Base-by-base conservation (phyloP, 257 asterid species). In the Solanum gracilifrons region DNA sequence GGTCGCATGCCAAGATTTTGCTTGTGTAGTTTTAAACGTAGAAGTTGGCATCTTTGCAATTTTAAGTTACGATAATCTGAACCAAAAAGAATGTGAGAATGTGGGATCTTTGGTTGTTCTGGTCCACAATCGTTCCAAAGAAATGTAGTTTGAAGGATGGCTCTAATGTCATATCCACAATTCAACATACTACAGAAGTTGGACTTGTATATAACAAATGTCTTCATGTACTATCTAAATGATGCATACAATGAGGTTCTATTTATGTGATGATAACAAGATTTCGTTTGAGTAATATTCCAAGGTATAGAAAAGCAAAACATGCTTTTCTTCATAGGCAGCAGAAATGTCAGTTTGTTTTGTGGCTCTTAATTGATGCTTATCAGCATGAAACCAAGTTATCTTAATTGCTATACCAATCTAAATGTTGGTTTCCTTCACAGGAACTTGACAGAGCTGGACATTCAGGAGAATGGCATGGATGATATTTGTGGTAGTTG, bases 371-470 rank as follows among this genome's bases (percentile, higher is more conserved):
- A 80, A 9, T 43, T 79, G 37, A 80, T 46, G 29, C 29, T 46
- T 46, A 80, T 29, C 69, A 80, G 25, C 69, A 46, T 27, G 68
- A 46, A 46, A 29, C 69, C 20, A 12, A 29, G 39, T 46, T 16
- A 18, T 29, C 41, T 80, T 27, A 27, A 48, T 80, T 80, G 41
- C 43, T 8, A 15, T 80, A 29, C 69, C 41, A 9, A 29, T 80
- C 69, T 80, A 18, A 27, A 80, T 80, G 29, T 18, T 29, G 39
- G 85, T 80, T 46, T 48, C 20, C 86, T 75, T 86, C 87, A 58
- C 91, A 95, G 98, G 98, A 93, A 90, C 90, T 92, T 95, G 95
- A 96, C 91, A n/a, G 99, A 96, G 93, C 98, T 96, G 71, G 93
- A 96, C 92, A 92, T 96, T 82, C 96, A 93, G 77, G 99, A 96